phyloP scores from a whole-genome alignment of 106 monocot genomes.

The Allium fistulosum region DNA sequence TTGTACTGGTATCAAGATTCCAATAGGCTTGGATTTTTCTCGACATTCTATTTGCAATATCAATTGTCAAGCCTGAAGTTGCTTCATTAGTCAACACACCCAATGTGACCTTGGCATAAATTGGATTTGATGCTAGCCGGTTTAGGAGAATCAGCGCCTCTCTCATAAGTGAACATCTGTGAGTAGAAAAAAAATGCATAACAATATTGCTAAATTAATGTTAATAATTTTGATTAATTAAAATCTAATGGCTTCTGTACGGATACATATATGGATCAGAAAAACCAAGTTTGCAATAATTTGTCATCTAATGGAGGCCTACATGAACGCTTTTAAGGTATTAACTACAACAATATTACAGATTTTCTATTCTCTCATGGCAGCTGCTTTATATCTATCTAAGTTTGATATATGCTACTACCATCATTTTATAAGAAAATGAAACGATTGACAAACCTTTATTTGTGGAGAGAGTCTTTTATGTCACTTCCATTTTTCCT shows the following conservation, averaged over 20 bases:
- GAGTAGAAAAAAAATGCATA: too few relatives aligned
- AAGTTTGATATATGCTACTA: not conserved
- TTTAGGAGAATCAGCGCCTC: slow-evolving; percentile 85
- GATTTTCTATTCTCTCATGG: too few relatives aligned
- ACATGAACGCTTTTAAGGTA: too few relatives aligned
- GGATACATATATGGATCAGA: not conserved
- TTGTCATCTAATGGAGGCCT: too few relatives aligned
- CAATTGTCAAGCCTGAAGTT: slow-evolving; percentile 43
- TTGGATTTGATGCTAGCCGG: slow-evolving; percentile 60
- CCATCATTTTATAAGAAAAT: not conserved
- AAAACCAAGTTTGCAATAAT: not conserved
- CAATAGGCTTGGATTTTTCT: slow-evolving; percentile 9
- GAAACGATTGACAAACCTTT: slow-evolving; percentile 38
- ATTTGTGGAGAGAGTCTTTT: slow-evolving; percentile 28
- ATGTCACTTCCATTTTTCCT: slow-evolving; percentile 1
- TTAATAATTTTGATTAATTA: not conserved
- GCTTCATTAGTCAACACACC: slow-evolving; percentile 45
- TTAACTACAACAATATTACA: too few relatives aligned
- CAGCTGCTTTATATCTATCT: not conserved
- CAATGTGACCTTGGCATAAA: slow-evolving; percentile 43
- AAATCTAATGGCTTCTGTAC: not conserved
- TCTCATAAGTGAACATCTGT: slow-evolving; percentile 43
- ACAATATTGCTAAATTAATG: too few relatives aligned
- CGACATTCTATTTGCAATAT: slow-evolving; percentile 49
- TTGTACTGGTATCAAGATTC: slow-evolving; percentile 10